phyloP scores from a whole-genome alignment of 1,139 yeast species.

The Magnusiomyces ingens region DNA sequence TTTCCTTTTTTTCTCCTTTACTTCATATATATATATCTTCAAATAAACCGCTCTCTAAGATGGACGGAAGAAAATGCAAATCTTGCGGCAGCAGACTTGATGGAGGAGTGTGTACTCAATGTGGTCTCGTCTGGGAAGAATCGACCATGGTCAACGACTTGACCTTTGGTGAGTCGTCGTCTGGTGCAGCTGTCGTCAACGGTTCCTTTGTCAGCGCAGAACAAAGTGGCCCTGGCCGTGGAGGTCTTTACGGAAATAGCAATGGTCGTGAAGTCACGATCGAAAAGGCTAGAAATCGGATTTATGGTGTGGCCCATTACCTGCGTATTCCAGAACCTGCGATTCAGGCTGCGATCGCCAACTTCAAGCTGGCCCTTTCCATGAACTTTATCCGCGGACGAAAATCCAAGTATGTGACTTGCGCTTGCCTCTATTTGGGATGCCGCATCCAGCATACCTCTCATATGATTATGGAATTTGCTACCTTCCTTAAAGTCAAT shows the following conservation, averaged over 20 bases:
- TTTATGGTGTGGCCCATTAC: conserved; percentile 72
- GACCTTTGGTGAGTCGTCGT: conserved; percentile 82
- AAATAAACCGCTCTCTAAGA: not conserved
- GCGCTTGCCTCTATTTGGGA: conserved; percentile 90
- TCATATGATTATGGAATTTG: conserved; percentile 93
- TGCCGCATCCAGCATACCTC: conserved; percentile 87
- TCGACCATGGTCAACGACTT: conserved; percentile 94
- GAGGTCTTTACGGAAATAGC: conserved; percentile 45
- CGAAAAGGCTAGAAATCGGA: conserved; percentile 70
- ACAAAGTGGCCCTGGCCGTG: conserved; percentile 66
- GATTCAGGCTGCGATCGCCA: conserved; percentile 77
- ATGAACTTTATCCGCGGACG: conserved; percentile 93
- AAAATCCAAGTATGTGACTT: conserved; percentile 86
- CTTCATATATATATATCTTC: not conserved
- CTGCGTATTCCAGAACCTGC: conserved; percentile 76
- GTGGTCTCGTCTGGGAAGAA: conserved; percentile 88
- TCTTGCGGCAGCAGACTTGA: conserved; percentile 12
- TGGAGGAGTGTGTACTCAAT: conserved; percentile 56
- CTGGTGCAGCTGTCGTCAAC: conserved; percentile 93
- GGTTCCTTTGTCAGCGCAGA: conserved; percentile 91
- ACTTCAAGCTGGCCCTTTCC: conserved; percentile 81
- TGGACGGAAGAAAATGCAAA: not conserved
- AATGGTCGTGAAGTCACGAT: conserved; percentile 75
- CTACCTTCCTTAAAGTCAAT: conserved; percentile 80
- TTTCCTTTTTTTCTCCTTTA: not conserved